Conservation (phyloP, 164 flowering plant genomes). For the Tinospora cordifolia region DNA sequence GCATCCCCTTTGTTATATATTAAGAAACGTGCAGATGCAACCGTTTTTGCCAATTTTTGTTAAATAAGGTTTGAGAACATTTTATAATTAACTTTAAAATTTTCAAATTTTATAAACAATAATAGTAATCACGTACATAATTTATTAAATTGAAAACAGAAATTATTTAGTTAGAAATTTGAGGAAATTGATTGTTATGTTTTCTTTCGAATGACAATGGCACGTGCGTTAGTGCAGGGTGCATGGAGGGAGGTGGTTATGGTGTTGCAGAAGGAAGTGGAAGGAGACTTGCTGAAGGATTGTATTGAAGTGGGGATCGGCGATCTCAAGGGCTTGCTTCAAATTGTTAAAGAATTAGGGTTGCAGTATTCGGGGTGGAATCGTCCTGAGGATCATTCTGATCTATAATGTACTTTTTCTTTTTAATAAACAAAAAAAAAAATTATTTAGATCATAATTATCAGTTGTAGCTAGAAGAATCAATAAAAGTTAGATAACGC, state of each 20-base stretch:
- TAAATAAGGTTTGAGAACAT: too few species aligned
- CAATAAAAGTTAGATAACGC: too few species aligned
- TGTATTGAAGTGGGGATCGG: constrained; percentile 52
- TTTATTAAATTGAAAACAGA: too few species aligned
- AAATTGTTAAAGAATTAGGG: constrained; percentile 37
- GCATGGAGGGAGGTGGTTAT: constrained; percentile 46
- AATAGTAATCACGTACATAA: too few species aligned
- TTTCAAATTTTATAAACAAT: too few species aligned
- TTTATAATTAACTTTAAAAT: too few species aligned
- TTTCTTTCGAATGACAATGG: too few species aligned
- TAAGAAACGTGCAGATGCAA: too few species aligned
- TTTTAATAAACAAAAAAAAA: neutral
- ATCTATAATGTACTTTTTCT: neutral
- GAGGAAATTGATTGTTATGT: neutral
- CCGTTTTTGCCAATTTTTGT: too few species aligned
- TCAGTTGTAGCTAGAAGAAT: neutral
- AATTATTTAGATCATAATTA: neutral
- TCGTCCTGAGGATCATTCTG: constrained; percentile 6
- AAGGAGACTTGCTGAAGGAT: constrained; percentile 49
- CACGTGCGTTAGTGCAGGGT: constrained; percentile 29
- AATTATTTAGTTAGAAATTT: neutral
- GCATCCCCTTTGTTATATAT: too few species aligned
- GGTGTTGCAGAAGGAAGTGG: constrained; percentile 42
- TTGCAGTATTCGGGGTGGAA: constrained; percentile 20
- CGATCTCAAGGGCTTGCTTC: constrained; percentile 50